Evolutionary conservation across 1,284 basidiomycete genomes (phyloP), one percentile per base, ranked within the genome.

Genomic region (Cutaneotrichosporon sp.): DNA sequence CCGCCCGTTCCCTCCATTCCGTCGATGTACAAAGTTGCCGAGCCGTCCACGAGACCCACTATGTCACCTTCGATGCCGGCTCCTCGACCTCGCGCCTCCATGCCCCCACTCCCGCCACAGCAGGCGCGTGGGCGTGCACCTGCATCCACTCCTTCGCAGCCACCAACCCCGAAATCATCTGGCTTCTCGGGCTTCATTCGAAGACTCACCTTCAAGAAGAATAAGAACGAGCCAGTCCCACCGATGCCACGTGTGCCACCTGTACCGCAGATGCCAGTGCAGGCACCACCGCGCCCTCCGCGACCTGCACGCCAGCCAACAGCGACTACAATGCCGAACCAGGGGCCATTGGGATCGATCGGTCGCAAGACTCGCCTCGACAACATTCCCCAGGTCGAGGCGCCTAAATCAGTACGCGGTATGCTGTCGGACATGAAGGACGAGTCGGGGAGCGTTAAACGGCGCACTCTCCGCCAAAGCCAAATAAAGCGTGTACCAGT

Each of bases 361-460:
- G 46, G 37, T 11, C 35, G 37, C 27, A 49, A 41, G 17, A 49
- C 42, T 12, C 37, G 25, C 11, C 37, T 39, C 20, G 37, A 49
- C 46, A 32, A 37, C 24, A 43, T 49, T 2, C 47, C 51, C 0
- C 38, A 46, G 11, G 53, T 55, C 8, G 35, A 32, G 5, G 26
- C 57, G 1, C 57, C 57, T 1, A 26, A 42, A 10, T 32, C 38
- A 4, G 57, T 55, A 16, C 50, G 45, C 5, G 43, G 33, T 16
- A 48, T 59, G 9, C 51, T 59, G n/a, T 47, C 51, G 25, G 57
- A 59, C 35, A 52, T 59, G 51, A 45, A 35, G 8, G 29, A 41
- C 19, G 43, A 39, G 24, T 51, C 51, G 14, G 32, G 37, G 10
- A 31, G 26, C 11, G 33, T 52, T 2, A n/a, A 41, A 20, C 22